Evolutionary conservation across 2,329 filamentous ascomycete species (phyloP), one percentile per base, ranked within the genome.

Genomic region (Epichloe amarillans): DNA sequence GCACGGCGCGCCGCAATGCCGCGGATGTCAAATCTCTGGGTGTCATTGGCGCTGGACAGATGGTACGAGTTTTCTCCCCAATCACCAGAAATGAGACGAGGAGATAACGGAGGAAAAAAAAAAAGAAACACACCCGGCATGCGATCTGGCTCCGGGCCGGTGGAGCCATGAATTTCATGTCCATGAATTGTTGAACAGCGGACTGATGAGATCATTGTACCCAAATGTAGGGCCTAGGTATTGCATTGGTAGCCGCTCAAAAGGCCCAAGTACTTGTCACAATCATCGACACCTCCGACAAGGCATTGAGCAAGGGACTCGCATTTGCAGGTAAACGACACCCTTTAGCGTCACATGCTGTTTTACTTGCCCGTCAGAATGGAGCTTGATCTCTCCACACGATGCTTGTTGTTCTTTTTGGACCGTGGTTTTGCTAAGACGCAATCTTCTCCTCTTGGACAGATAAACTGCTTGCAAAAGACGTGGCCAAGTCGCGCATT

Each of bases 391-490:
- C 4, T 23, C 41, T 46, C n/a, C 23, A 19, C n/a, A 23, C 7
- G 23, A 41, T 3, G 38, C 26, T 15, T 48, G 17, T 33, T 33
- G 7, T 3, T 33, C 4, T 6, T 19, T 35, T 39, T 15, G n/a
- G n/a, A 40, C 35, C 39, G 15, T 39, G 7, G 23, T 48, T 36
- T 14, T 36, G 38, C 46, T 48, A 11, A 48, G 12, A 35, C 12
- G 37, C 26, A 41, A n/a, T 12, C 21, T 41, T n/a, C 19, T 4
- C 19, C 17, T 21, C 8, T 38, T n/a, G 30, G 21, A 21, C 62
- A 88, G 89, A 96, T 63, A 96, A 95, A 67, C 82, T 98, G 6
- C 80, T 98, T 5, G 82, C 85, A 56, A 98, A 96, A 68, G 89
- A 97, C 69, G 86, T 98, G 23, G 73, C 82, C 62, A 98, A 97